Base-by-base conservation (phyloP, 2,329 filamentous ascomycete genomes). In the Thelonectria discophora region DNA sequence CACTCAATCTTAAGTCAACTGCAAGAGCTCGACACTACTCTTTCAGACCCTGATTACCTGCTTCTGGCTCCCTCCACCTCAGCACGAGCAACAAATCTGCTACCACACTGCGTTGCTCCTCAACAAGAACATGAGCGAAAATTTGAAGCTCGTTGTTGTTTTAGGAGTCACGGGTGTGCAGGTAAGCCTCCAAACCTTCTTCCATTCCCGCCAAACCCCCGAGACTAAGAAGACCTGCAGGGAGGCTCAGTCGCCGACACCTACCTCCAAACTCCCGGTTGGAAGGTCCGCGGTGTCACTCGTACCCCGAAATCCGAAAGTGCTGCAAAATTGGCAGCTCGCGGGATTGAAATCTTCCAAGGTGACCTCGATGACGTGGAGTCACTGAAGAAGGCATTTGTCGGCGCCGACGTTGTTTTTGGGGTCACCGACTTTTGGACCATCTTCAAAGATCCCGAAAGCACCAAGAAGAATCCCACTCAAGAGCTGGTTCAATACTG, bases 281-380 rank as follows among this genome's bases (percentile, higher is more conserved):
- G 63, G 58, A 50, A 46, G 9, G 52, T 68, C 12, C 65, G 65
- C 6, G 65, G 55, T 21, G 39, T 68, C 5, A 68, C 64, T 7
- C 56, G 65, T n/a, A 58, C 49, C 21, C 48, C 60, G 7, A 18
- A 37, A n/a, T 42, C 55, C 2, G 48, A 18, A 2, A 21, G 32
- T 6, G 58, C 52, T 2, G 56, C 55, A 27, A 50, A 20, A 3
- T 58, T 56, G 48, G 13, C 47, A 4, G n/a, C 42, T 1, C 49
- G 60, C 10, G 66, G 66, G 11, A 55, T 57, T 39, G 58, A 69
- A 37, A 30, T 69, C 7, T 42, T 69, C 15, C 32, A 62, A 21
- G 66, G 55, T 11, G 58, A 69, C 24, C 11, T 63, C 5, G 49
- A 64, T 17, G 50, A 65, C 15, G 48, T 51, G 1, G 42, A 21